phyloP scores from a whole-genome alignment of 2,329 filamentous ascomycete genomes.

The Colletotrichum camelliae region DNA sequence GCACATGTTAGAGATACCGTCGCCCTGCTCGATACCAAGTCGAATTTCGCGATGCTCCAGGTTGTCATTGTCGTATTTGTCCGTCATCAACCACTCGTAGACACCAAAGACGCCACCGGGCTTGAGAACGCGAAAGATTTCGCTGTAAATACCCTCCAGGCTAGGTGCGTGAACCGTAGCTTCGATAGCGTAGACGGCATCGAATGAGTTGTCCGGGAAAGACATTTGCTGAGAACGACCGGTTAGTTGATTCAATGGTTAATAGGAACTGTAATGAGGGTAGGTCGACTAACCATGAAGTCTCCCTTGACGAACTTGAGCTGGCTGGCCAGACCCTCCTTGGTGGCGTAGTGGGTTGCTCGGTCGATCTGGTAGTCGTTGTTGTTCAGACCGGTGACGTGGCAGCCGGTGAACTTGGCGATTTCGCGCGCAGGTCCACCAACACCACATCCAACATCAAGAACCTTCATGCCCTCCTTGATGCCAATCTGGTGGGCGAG shows the following conservation, averaged over 20 bases:
- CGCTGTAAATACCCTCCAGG: conserved; percentile 84
- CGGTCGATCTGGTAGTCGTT: conserved; percentile 97
- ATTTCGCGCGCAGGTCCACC: conserved; percentile 94
- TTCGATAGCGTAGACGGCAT: conserved; percentile 94
- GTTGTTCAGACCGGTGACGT: conserved; percentile 91
- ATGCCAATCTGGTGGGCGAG: conserved; percentile 86
- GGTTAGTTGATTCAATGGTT: not conserved
- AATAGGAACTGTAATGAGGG: not conserved
- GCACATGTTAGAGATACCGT: conserved; percentile 96
- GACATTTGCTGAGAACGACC: conserved; percentile 73
- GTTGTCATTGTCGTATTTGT: conserved; percentile 88
- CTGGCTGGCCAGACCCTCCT: conserved; percentile 78
- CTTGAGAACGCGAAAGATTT: conserved; percentile 91
- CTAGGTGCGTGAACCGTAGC: conserved; percentile 90
- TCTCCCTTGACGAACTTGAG: conserved; percentile 87
- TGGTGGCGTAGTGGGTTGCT: conserved; percentile 78
- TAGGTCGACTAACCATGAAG: conserved; percentile 76
- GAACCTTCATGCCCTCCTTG: conserved; percentile 79
- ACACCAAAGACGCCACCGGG: conserved; percentile 93
- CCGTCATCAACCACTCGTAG: conserved; percentile 98
- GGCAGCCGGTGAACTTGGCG: conserved; percentile 86
- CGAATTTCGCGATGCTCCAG: conserved; percentile 83
- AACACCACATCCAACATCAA: conserved; percentile 96
- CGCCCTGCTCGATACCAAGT: conserved; percentile 88
- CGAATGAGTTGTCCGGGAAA: conserved; percentile 87